These are phyloP conservation scores for Nakazawaea peltata DNA, from an alignment of 805 yeast genomes.

Conservation along the genomic window DNA sequence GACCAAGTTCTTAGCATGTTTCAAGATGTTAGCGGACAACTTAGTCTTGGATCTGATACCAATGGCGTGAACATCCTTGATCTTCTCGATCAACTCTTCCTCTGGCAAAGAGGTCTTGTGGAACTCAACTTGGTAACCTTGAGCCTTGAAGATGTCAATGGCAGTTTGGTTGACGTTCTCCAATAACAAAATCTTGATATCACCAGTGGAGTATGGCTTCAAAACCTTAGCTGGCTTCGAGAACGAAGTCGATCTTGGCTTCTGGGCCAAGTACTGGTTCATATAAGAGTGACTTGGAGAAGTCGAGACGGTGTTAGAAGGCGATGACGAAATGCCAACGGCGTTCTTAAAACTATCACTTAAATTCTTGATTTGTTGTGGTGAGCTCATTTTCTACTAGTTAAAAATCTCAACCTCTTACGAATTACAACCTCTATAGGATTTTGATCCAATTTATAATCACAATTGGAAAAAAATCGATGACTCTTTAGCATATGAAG, in stretches of 20 bases:
- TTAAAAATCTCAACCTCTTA: no score
- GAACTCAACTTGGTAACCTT: conserved; percentile 97
- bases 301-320: conserved; percentile 60
- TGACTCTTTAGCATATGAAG: background rate
- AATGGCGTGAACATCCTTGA: conserved; percentile 88
- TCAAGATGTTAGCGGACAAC: conserved; percentile 68
- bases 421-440: no score
- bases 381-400: conserved; percentile 44
- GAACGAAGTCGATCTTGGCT: conserved; percentile 27
- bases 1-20: conserved; percentile 83
- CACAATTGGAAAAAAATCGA: background rate
- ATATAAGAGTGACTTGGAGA: conserved; percentile 70
- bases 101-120: conserved; percentile 84
- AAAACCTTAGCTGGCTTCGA: conserved; percentile 57
- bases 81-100: conserved; percentile 90
- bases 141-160: conserved; percentile 69
- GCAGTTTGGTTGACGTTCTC: conserved; percentile 96
- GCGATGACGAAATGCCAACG: conserved; percentile 39
- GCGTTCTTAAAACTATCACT: conserved; percentile 49
- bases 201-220: conserved; percentile 94
- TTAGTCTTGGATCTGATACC: conserved; percentile 98
- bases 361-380: conserved; percentile 53
- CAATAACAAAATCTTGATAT: conserved; percentile 80
- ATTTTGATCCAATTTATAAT: no score
- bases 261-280: conserved; percentile 37